Base-by-base conservation (phyloP, 176 grass and related monocot genomes). In the Paspalum vaginatum region DNA sequence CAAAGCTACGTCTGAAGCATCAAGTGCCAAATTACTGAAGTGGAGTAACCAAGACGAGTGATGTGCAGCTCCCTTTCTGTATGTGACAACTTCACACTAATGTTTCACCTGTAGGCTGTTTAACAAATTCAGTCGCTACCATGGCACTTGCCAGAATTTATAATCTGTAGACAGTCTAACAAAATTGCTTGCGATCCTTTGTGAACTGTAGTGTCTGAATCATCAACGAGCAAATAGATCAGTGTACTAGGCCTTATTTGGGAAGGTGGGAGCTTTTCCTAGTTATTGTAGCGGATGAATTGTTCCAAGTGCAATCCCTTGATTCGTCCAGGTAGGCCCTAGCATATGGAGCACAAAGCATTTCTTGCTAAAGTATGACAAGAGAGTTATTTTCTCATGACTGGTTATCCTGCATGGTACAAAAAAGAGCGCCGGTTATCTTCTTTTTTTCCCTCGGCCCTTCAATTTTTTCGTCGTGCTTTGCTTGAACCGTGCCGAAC, bases 21-120 rank as follows among this genome's bases (percentile, higher is more conserved):
- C 83, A 38, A 61, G 32, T 59, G 9, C 58, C 9, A 89, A 88
- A 43, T 56, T 76, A 47, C 57, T 51, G 11, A 88, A 65, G 69
- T 65, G 45, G 24, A 58, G 52, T 11, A 56, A 43, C 32, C 45
- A 32, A 89, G 42, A 67, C 13, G 59, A 68, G 57, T 43, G 14
- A 79, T 79, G 15, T 46, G 27, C 43, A 21, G 43, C 70, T 51
- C 53, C 20, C 24, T 0, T 21, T 37, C 32, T 32, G 32, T 0
- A 5, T 39, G 48, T 61, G 41, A 11, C 44, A 63, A 20, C 16
- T 45, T 79, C 61, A 63, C 38, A 71, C 58, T 46, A 79, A 53
- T 5, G 65, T 20, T 60, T 39, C 40, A 68, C 17, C 21, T 50
- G 57, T 18, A 68, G 5, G n/a, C n/a, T 9, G 12, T 68, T 64